Evolutionary conservation across 192 early-diverging fungal genomes (phyloP).

Genomic region (Dispira simplex): DNA sequence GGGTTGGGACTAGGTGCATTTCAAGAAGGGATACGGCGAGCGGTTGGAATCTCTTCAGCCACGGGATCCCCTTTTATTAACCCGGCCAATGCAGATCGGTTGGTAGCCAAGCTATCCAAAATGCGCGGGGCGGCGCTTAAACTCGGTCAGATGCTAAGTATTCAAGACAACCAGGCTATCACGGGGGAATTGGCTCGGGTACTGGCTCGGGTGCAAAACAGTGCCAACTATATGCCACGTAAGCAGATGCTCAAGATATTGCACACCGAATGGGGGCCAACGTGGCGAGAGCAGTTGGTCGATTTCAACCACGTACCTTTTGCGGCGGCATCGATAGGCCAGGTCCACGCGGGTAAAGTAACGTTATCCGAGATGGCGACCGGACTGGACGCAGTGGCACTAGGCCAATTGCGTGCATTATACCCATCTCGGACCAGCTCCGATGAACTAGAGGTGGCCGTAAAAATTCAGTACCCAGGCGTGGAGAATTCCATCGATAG

Average conservation of each 20-base stretch:
- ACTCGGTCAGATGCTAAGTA: slow-evolving; percentile 94
- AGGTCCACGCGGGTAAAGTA: slow-evolving; percentile 39
- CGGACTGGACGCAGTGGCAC: slow-evolving; percentile 18
- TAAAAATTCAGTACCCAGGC: slow-evolving; percentile 97
- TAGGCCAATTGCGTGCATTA: slow-evolving; percentile 23
- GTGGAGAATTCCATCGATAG: slow-evolving; percentile 75
- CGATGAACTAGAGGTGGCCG: slow-evolving; percentile 36
- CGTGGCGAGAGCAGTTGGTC: slow-evolving; percentile 54
- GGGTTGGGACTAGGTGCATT: slow-evolving; percentile 57
- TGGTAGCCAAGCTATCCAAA: slow-evolving; percentile 67
- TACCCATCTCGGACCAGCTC: slow-evolving; percentile 18
- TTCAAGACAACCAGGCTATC: slow-evolving; percentile 68
- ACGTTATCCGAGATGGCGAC: background rate
- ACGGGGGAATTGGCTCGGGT: slow-evolving; percentile 69
- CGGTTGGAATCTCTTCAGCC: slow-evolving; percentile 30
- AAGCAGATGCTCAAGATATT: slow-evolving; percentile 67
- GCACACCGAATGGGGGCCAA: slow-evolving; percentile 41
- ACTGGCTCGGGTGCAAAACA: slow-evolving; percentile 77
- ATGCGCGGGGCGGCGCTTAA: slow-evolving; percentile 98
- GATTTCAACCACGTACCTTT: slow-evolving; percentile 69
- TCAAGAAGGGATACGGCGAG: slow-evolving; percentile 43
- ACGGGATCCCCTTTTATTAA: slow-evolving; percentile 46
- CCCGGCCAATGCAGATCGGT: slow-evolving; percentile 64
- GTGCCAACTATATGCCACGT: slow-evolving; percentile 91
- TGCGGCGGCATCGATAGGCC: slow-evolving; percentile 84